These are phyloP conservation scores for Gymnopilus junonius DNA, from an alignment of 768 basidiomycete species.

Conservation along the genomic window DNA sequence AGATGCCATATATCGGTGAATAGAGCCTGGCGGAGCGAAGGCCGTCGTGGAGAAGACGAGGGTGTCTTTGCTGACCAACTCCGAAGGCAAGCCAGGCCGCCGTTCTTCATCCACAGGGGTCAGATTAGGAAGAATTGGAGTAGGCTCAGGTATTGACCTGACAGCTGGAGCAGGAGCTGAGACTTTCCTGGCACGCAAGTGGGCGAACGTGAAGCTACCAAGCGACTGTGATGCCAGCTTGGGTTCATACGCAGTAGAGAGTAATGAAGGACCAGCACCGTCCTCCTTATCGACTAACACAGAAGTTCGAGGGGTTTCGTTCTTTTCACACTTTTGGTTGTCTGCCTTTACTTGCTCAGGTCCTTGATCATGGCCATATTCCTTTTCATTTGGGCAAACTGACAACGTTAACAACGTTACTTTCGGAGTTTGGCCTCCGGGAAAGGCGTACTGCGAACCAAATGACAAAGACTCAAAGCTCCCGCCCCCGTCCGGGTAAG, in stretches of 20 bases:
- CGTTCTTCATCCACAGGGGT: not conserved
- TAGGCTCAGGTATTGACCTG: not conserved
- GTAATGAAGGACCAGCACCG: not conserved
- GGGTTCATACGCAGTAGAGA: constrained; percentile 12
- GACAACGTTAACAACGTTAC: not conserved
- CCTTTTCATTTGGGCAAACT: not conserved
- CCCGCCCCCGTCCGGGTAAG: not conserved
- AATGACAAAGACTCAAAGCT: constrained; percentile 17
- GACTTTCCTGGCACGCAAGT: constrained; percentile 43
- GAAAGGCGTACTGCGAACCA: constrained; percentile 2
- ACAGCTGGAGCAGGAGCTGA: constrained; percentile 11
- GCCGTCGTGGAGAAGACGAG: constrained; percentile 40
- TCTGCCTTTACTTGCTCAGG: not conserved
- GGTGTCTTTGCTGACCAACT: constrained; percentile 49
- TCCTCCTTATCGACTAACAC: not conserved
- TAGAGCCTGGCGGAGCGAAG: constrained; percentile 31
- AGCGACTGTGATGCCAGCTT: constrained; percentile 33
- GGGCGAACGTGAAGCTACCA: constrained; percentile 42
- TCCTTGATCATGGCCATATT: not conserved
- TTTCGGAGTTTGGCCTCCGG: not conserved
- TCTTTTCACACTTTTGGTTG: not conserved
- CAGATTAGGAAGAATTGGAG: not conserved
- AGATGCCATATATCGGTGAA: constrained; percentile 73
- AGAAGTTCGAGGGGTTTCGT: not conserved
- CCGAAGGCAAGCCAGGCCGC: constrained; percentile 38